Evolutionary conservation across 2,329 filamentous ascomycete species (phyloP), one percentile per base, ranked within the genome.

Genomic region (Claviceps cyperi): DNA sequence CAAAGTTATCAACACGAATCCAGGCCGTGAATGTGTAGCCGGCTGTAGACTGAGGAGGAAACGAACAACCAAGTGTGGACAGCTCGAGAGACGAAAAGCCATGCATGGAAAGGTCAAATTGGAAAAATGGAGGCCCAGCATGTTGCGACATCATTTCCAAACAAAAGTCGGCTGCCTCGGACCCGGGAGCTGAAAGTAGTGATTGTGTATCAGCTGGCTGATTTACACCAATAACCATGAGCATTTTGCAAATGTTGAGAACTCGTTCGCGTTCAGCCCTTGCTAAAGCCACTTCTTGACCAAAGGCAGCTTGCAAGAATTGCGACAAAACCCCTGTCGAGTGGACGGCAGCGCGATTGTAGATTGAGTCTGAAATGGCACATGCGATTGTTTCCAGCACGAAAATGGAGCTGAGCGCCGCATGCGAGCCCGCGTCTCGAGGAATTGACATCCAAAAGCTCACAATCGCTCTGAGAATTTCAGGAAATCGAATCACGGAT

Each of bases 1-100:
- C 94, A 64, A 92, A 97, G 40, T 80, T 74, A 63, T 97, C 90
- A 52, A 98, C 79, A 19, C 85, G 81, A 47, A 95, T 77, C 92
- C 92, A 98, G 0, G 87, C 79, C 44, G 86, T 79, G 53, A 98
- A 84, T 1, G 89, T 94, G 67, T 97, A 98, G 19, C 92, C 94
- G n/a, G 75, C 72, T 9, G 82, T 78, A 17, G 82, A 80, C 50
- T 79, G 75, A 1, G 92, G 89, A 11, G 92, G 94, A 59, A 98
- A 98, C 1, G 80, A 69, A 35, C 86, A 81, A 5, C 88, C 88
- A 24, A 98, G 72, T n/a, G 81, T 90, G 7, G 88, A 80, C 28
- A 98, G 72, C 63, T 98, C 94, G 54, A 97, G 78, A 0, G 92
- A 95, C 14, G 87, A 86, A 65, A 88, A 91, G 0, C 94, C 94